These are phyloP conservation scores for Xylariales sp. DNA, from an alignment of 2,329 filamentous ascomycete species.

Conservation along the genomic window DNA sequence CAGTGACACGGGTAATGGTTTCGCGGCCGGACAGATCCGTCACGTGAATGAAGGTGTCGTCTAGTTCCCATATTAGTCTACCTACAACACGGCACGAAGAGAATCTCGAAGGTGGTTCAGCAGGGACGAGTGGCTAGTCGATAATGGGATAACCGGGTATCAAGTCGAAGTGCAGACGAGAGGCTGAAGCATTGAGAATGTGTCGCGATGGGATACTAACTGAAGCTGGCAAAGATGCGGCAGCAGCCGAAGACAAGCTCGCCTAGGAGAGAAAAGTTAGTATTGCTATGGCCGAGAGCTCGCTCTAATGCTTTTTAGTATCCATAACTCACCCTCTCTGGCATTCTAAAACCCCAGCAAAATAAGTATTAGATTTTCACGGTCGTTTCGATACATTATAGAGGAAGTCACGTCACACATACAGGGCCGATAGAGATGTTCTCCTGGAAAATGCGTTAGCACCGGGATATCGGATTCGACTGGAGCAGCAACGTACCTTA, in stretches of 20 bases:
- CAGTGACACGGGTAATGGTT: conserved; percentile 99
- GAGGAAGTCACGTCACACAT: conserved; percentile 17
- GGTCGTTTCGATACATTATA: conserved; percentile 9
- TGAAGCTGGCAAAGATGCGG: conserved; percentile 98
- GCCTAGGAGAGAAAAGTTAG: conserved; percentile 64
- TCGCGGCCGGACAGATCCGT: conserved; percentile 98
- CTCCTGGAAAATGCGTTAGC: conserved; percentile 73
- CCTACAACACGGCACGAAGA: not conserved
- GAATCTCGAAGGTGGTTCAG: not conserved
- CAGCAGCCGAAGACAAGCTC: conserved; percentile 97
- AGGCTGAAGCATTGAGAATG: conserved; percentile 2
- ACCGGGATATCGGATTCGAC: not conserved
- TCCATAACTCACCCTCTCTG: conserved; percentile 81
- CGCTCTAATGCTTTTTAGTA: not conserved
- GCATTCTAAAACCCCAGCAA: conserved; percentile 67
- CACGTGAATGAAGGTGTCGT: conserved; percentile 96
- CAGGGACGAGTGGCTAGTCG: not conserved
- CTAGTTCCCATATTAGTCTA: conserved; percentile 29
- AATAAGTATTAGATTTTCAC: conserved; percentile 31
- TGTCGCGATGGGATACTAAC: conserved; percentile 31
- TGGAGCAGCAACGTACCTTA: conserved; percentile 36
- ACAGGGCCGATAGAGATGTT: conserved; percentile 77
- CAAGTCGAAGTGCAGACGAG: conserved; percentile 1
- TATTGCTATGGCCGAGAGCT: not conserved
- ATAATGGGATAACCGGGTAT: not conserved